phyloP scores from a whole-genome alignment of 768 basidiomycete species.

The Mycena filopes region DNA sequence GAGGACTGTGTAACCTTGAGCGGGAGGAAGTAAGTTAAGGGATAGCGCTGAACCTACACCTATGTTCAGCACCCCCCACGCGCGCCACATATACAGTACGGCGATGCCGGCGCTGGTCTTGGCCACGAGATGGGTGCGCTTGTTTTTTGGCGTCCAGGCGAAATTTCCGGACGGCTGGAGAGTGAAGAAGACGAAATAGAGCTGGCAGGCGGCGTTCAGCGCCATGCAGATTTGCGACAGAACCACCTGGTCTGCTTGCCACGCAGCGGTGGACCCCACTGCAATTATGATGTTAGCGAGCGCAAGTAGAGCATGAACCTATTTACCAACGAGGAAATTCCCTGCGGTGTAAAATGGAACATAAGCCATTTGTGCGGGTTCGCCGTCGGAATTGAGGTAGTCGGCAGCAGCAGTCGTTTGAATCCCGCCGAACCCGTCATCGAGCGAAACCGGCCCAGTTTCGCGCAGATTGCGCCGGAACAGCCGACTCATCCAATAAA shows the following conservation, averaged over 20 bases:
- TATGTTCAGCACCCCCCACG: slow-evolving; percentile 39
- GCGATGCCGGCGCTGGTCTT: slow-evolving; percentile 54
- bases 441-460: neutral
- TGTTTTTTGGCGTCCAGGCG: slow-evolving; percentile 39
- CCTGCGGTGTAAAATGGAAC: slow-evolving; percentile 44
- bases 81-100: slow-evolving; percentile 45
- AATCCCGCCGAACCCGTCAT: neutral
- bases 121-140: slow-evolving; percentile 51
- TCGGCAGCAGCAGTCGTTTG: neutral
- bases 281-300: neutral
- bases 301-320: too few relatives aligned
- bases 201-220: slow-evolving; percentile 47
- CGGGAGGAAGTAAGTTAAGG: too few relatives aligned
- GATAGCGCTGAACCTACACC: slow-evolving; percentile 35
- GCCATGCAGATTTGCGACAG: slow-evolving; percentile 42
- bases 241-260: slow-evolving; percentile 40
- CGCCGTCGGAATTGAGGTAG: neutral
- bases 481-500: slow-evolving; percentile 22
- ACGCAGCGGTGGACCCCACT: slow-evolving; percentile 46
- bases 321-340: slow-evolving; percentile 46
- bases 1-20: slow-evolving; percentile 29
- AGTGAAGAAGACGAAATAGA: slow-evolving; percentile 47
- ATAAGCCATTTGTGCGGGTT: slow-evolving; percentile 42
- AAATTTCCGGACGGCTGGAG: slow-evolving; percentile 38
- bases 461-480: neutral